These are phyloP conservation scores for Termitomyces sp. DNA, from an alignment of 768 basidiomycete genomes.

Conservation along the genomic window DNA sequence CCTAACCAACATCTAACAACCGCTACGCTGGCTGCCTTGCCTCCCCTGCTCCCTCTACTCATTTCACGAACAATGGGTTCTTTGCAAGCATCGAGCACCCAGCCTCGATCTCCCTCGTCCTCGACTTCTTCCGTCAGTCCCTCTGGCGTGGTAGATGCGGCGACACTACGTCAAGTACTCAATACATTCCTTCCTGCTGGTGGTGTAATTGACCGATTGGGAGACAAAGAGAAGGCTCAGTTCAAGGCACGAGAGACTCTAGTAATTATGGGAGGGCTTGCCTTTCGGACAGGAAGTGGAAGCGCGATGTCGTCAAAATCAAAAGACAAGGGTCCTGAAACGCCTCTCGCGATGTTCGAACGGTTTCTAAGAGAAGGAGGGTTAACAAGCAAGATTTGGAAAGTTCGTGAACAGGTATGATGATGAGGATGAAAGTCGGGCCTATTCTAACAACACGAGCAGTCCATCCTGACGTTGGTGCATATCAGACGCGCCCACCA, in stretches of 20 bases:
- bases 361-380: conserved; percentile 69
- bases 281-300: conserved; percentile 55
- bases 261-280: conserved; percentile 71
- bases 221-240: conserved; percentile 75
- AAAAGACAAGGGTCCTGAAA: conserved; percentile 63
- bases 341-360: conserved; percentile 70
- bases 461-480: conserved; percentile 69
- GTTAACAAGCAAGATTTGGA: conserved; percentile 79
- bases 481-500: conserved; percentile 70
- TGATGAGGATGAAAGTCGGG: conserved; percentile 1
- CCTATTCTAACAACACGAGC: conserved; percentile 1
- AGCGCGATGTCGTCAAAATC: conserved; percentile 45
- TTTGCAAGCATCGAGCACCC: conserved; percentile 25
- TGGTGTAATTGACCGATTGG: conserved; percentile 80
- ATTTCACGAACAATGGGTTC: conserved; percentile 38
- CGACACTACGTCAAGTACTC: conserved; percentile 66
- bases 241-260: conserved; percentile 74
- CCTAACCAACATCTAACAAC: conserved; percentile 81
- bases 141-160: conserved; percentile 48
- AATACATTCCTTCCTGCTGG: conserved; percentile 70
- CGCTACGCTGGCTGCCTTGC: conserved; percentile 72
- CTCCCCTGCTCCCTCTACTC: conserved; percentile 63
- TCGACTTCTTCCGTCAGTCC: conserved; percentile 45
- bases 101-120: conserved; percentile 51
- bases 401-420: conserved; percentile 82